Percentiles rank a stretch among this genome's conserved stretches.
These are phyloP conservation scores for Eleusine coracana DNA, from an alignment of 176 grass and related monocot species.

Conservation along the genomic window DNA sequence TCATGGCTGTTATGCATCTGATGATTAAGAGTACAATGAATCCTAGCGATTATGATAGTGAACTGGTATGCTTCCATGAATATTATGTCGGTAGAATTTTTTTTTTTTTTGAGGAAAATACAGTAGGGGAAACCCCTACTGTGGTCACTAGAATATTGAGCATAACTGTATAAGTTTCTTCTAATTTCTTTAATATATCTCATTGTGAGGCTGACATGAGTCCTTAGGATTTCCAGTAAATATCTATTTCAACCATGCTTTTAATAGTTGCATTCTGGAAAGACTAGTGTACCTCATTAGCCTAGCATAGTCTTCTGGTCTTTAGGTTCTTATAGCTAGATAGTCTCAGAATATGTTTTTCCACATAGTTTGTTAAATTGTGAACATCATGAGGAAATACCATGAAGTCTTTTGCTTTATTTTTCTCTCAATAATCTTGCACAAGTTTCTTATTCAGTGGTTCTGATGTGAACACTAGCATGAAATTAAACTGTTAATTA, in stretches of 20 bases:
- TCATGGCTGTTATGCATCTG: conserved; percentile 78
- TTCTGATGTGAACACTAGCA: conserved; percentile 20
- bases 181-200: neutral
- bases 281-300: neutral
- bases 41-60: conserved; percentile 76
- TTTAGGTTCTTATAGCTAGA: neutral
- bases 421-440: neutral
- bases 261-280: neutral
- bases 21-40: conserved; percentile 77
- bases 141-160: neutral
- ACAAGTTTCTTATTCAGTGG: neutral
- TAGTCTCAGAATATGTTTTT: neutral
- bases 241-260: conserved; percentile 9
- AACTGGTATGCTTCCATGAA: conserved; percentile 67
- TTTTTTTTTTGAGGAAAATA: no score
- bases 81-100: no score
- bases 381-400: neutral
- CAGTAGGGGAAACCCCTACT: no score
- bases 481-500: conserved; percentile 15
- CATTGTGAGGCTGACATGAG: neutral
- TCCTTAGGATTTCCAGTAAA: neutral
- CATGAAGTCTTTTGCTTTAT: neutral
- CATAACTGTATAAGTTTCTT: conserved; percentile 14
- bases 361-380: neutral
- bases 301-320: conserved; percentile 3